phyloP scores from a whole-genome alignment of 2,329 filamentous ascomycete species.

The Albifimbria verrucaria region DNA sequence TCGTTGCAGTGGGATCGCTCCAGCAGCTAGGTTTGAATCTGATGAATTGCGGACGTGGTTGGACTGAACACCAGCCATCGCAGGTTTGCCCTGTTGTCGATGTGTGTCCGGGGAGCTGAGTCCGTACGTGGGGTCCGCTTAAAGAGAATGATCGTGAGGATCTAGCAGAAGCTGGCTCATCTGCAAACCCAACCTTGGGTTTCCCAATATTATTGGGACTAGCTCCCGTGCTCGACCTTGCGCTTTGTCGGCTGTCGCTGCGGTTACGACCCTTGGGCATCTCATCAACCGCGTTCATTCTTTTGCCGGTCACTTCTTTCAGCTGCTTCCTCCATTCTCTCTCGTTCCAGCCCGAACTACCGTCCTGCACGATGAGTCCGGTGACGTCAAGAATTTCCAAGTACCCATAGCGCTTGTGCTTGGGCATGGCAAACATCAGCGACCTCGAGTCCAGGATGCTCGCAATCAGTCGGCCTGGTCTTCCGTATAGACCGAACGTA shows the following conservation, averaged over 20 bases:
- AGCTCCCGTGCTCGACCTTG: constrained; percentile 48
- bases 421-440: constrained; percentile 97
- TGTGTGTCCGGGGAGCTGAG: constrained; percentile 46
- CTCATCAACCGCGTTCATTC: constrained; percentile 66
- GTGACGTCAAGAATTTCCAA: constrained; percentile 85
- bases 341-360: constrained; percentile 76
- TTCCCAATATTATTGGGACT: constrained; percentile 27
- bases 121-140: constrained; percentile 42
- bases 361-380: constrained; percentile 72
- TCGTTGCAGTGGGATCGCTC: constrained; percentile 19
- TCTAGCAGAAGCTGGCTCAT: constrained; percentile 47
- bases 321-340: constrained; percentile 84
- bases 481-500: constrained; percentile 85
- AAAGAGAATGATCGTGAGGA: constrained; percentile 52
- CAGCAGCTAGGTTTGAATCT: constrained; percentile 34
- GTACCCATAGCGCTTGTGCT: constrained; percentile 83
- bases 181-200: constrained; percentile 54
- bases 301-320: constrained; percentile 80
- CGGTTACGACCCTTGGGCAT: constrained; percentile 41
- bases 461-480: constrained; percentile 80
- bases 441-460: constrained; percentile 84
- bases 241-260: constrained; percentile 57
- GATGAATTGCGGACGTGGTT: constrained; percentile 46
- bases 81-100: constrained; percentile 31
- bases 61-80: constrained; percentile 26